Base-by-base conservation (phyloP, 805 yeast genomes). In the Yarrowia divulgata region DNA sequence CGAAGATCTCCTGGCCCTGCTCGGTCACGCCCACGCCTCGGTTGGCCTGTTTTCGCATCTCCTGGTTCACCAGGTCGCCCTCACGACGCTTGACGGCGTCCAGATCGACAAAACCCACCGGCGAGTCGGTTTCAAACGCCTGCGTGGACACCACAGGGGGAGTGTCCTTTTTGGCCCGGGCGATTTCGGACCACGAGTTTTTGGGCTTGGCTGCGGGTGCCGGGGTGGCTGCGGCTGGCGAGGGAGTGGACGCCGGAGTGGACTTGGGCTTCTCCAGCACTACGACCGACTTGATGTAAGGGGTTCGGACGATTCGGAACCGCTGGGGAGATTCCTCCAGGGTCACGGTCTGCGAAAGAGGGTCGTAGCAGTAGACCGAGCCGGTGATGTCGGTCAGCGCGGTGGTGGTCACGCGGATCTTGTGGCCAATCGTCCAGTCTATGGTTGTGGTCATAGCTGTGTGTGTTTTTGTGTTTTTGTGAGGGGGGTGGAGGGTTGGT, bases 321-420 rank as follows among this genome's bases (percentile, higher is more conserved):
- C 71, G 71, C 32, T 69, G 70, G 10, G 73, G 70, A 23, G 75
- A 75, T 50, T 75, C 74, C 48, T 73, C 75, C 67, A 82, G 74
- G 0, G 84, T 76, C 32, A 85, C 71, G n/a, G 86, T 76, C 49
- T 83, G 81, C 68, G 81, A 82, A 8, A 70, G 69, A 8, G 87
- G 80, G 69, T 86, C 85, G 75, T 85, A 88, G 10, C 92, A 83
- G 75, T 87, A 88, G 46, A 90, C 83, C 40, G 83, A 79, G 1
- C 95, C 97, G n/a, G 81, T 81, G 67, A 87, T 81, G 9, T 81
- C 80, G 35, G 83, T 82, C 74, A 89, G 91, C 57, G 87, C 79
- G 8, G 84, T 79, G 64, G 90, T 90, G 13, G 85, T 84, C 67
- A 90, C 81, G 74, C 82, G 85, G 70, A 90, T 90, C 73, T 73